Evolutionary conservation across 345 rosid genomes (phyloP), one percentile per base, ranked within the genome.

Genomic region (Murraya paniculata): DNA sequence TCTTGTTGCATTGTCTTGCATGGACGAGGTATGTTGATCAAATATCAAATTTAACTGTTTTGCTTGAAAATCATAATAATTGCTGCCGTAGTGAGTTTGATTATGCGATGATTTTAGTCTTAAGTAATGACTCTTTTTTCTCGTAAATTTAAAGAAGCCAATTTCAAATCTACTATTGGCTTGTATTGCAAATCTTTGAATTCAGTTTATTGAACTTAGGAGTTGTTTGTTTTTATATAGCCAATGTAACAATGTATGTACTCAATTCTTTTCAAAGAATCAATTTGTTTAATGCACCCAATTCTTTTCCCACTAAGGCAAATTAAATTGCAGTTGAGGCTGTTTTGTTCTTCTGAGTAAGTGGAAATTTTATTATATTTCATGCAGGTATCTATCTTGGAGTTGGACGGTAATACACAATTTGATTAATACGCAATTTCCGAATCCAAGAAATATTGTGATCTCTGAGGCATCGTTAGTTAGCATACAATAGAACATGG

Each of bases 401-500:
- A 71, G 48, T 16, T 35, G 68, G 68, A 66, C 41, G 70, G 64
- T 69, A 38, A 35, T 73, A 39, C 48, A 39, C 48, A 39, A 39
- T 9, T 39, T 39, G 48, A 9, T 59, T 18, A 30, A 25, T 72
- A 25, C 39, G 50, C 60, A 67, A 58, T 5, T 33, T 60, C 36
- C 75, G 25, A 31, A 58, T 65, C 50, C 60, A 71, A 45, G 78
- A 72, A 70, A 70, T 53, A 30, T 70, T 33, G 60, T 76, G 76
- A 19, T 77, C 76, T 28, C 77, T 78, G 84, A 69, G 58, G 68
- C 24, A 62, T 71, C 64, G 53, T 61, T 61, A 25, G n/a, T 30
- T 66, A 25, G 25, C 25, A 57, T 48, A 48, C 48, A 6, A 25
- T 57, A 64, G 13, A 64, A 36, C 24, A 90, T 90, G 95, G 2